Conservation (phyloP, 2,329 filamentous ascomycete species). For the Colletotrichum scovillei region DNA sequence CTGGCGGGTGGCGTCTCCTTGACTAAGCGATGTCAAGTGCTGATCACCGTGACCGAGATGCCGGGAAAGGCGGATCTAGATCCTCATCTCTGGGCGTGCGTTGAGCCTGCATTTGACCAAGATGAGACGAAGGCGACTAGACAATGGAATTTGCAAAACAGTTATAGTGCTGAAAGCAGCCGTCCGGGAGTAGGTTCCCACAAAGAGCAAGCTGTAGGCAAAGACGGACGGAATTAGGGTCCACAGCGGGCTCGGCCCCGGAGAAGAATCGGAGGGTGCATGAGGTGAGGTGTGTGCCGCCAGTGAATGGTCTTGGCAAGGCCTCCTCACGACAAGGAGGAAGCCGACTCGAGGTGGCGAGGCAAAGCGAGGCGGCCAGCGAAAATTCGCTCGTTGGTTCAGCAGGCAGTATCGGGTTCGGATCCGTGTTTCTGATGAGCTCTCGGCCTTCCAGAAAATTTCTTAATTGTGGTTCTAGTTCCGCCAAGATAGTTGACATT, state of each 20-base stretch:
- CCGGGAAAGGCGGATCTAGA: conserved; percentile 2
- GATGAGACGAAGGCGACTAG: conserved; percentile 1
- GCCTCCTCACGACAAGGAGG: conserved; percentile 7
- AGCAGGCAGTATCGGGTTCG: conserved; percentile 9
- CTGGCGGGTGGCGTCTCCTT: not conserved
- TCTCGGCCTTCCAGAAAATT: conserved; percentile 9
- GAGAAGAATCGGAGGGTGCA: conserved; percentile 24
- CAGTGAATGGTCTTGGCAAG: conserved; percentile 15
- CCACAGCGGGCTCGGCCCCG: conserved; percentile 26
- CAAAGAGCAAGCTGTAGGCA: not conserved
- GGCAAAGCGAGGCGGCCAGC: conserved; percentile 10
- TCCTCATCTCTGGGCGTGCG: not conserved
- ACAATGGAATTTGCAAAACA: not conserved
- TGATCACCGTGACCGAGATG: not conserved
- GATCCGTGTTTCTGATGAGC: conserved; percentile 2
- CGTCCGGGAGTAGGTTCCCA: not conserved
- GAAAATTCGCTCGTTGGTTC: not conserved
- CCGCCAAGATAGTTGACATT: not conserved
- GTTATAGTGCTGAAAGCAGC: not conserved
- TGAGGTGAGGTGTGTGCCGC: not conserved
- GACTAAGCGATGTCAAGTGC: not conserved
- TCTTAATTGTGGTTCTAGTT: not conserved
- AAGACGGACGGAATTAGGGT: conserved; percentile 8
- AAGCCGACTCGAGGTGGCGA: conserved; percentile 1
- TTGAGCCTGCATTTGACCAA: conserved; percentile 2